Percentiles rank a stretch among this genome's conserved stretches.
phyloP scores from a whole-genome alignment of 1,139 yeast species.

The Hyphopichia khmerensis region DNA sequence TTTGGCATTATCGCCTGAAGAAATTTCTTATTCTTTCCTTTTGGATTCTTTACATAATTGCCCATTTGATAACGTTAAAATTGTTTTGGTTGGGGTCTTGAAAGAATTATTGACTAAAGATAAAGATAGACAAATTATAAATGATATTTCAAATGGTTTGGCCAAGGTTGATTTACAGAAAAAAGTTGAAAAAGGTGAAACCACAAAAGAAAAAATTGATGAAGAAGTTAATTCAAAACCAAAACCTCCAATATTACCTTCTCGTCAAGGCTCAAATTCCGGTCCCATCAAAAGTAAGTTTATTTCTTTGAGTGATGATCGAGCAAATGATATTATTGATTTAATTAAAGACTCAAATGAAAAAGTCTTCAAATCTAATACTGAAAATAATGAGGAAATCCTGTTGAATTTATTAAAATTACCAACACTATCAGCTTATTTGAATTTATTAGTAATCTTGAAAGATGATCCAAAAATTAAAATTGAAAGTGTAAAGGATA shows the following conservation, averaged over 20 bases:
- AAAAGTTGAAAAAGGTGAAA: slow-evolving; percentile 1
- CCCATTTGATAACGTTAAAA: slow-evolving; percentile 61
- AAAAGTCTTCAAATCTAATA: slow-evolving; percentile 22
- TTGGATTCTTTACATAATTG: slow-evolving; percentile 66
- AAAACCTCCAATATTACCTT: slow-evolving; percentile 12
- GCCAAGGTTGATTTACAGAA: slow-evolving; percentile 2
- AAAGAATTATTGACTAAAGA: slow-evolving; percentile 54
- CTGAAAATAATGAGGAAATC: slow-evolving; percentile 10
- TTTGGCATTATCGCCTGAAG: slow-evolving; percentile 56
- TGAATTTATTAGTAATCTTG: slow-evolving; percentile 54
- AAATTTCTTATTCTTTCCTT: slow-evolving; percentile 57
- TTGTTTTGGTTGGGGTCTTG: slow-evolving; percentile 61
- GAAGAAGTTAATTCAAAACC: not conserved
- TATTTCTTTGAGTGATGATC: slow-evolving; percentile 35
- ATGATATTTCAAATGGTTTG: slow-evolving; percentile 7
- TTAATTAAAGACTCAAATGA: slow-evolving; percentile 34
- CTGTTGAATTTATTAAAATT: slow-evolving; percentile 28
- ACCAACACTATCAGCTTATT: slow-evolving; percentile 49
- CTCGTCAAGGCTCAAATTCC: slow-evolving; percentile 1
- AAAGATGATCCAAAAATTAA: slow-evolving; percentile 24
- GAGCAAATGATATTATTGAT: slow-evolving; percentile 39
- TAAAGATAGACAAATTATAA: slow-evolving; percentile 8
- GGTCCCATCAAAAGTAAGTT: slow-evolving; percentile 18
- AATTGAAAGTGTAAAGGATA: slow-evolving; percentile 18
- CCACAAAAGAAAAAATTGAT: not conserved